phyloP scores from a whole-genome alignment of 139 green algal genomes.

The Chlamydomonas schloesseri region DNA sequence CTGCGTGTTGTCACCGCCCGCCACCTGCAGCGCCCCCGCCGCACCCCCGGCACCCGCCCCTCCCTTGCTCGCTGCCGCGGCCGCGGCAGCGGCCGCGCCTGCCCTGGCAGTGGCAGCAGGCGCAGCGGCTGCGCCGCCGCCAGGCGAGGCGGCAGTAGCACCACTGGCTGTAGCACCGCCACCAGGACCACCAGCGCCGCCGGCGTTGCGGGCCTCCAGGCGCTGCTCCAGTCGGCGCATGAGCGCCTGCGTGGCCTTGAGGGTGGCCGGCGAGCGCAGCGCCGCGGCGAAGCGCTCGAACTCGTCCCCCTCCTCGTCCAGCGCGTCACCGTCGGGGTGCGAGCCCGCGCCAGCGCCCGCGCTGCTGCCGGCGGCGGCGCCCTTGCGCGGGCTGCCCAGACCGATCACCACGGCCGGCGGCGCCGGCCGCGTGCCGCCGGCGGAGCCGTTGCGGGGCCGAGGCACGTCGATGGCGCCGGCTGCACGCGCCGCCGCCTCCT shows the following conservation, averaged over 20 bases:
- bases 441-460: not conserved
- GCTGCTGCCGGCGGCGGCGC: not conserved
- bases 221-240: constrained; percentile 74
- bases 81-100: not conserved
- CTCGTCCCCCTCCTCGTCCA: constrained; percentile 16
- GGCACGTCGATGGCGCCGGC: constrained; percentile 13
- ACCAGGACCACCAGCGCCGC: too few relatives aligned
- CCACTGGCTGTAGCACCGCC: too few relatives aligned
- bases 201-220: not conserved
- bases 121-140: too few relatives aligned
- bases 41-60: too few relatives aligned
- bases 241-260: constrained; percentile 66
- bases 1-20: constrained; percentile 1
- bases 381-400: constrained; percentile 1
- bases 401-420: not conserved
- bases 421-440: not conserved
- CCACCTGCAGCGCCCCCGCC: too few relatives aligned
- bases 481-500: not conserved
- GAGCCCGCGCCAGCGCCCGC: not conserved
- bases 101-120: not conserved
- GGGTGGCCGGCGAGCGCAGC: constrained; percentile 68
- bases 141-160: too few relatives aligned
- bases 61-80: too few relatives aligned
- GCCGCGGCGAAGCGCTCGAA: constrained; percentile 81
- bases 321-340: too few relatives aligned